Percentiles rank a stretch among this genome's conserved stretches.
These are phyloP conservation scores for Chlorella sp. DNA, from an alignment of 139 green algal species.

Conservation along the genomic window DNA sequence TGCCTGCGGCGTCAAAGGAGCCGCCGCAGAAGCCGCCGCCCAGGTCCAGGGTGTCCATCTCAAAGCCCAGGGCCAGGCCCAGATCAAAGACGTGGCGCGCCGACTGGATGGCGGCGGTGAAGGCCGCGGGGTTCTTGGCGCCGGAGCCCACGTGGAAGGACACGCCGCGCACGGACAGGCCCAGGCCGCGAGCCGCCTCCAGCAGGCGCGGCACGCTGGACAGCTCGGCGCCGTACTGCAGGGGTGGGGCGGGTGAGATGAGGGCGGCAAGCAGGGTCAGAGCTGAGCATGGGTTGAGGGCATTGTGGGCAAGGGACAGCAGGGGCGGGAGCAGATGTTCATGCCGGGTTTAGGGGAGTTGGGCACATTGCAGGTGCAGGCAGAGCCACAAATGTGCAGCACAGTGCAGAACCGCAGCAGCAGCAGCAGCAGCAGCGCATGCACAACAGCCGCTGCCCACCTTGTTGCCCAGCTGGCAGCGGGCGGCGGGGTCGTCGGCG, in stretches of 20 bases:
- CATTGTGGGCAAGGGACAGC: neutral
- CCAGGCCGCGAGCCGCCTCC: constrained; percentile 34
- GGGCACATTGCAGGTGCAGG: too few relatives aligned
- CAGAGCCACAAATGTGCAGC: neutral
- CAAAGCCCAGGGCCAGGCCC: constrained; percentile 75
- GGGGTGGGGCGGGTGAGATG: constrained; percentile 1
- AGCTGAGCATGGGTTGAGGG: too few relatives aligned
- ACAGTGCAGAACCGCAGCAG: neutral
- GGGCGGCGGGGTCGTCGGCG: constrained; percentile 75
- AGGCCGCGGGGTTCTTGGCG: constrained; percentile 84
- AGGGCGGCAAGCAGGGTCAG: too few relatives aligned
- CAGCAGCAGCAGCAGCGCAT: neutral
- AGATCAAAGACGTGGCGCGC: constrained; percentile 78
- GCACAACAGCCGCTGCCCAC: neutral
- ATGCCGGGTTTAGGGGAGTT: neutral
- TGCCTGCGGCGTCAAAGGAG: constrained; percentile 67
- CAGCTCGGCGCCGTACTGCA: constrained; percentile 92
- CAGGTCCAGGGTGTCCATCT: constrained; percentile 95
- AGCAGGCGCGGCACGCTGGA: constrained; percentile 29
- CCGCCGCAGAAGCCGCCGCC: constrained; percentile 93
- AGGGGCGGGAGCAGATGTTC: neutral
- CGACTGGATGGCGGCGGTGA: constrained; percentile 58
- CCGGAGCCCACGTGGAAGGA: constrained; percentile 97
- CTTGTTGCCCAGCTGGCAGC: constrained; percentile 61
- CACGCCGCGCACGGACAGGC: constrained; percentile 86